These are phyloP conservation scores for Auricularia heimuer DNA, from an alignment of 768 basidiomycete species.

Conservation along the genomic window DNA sequence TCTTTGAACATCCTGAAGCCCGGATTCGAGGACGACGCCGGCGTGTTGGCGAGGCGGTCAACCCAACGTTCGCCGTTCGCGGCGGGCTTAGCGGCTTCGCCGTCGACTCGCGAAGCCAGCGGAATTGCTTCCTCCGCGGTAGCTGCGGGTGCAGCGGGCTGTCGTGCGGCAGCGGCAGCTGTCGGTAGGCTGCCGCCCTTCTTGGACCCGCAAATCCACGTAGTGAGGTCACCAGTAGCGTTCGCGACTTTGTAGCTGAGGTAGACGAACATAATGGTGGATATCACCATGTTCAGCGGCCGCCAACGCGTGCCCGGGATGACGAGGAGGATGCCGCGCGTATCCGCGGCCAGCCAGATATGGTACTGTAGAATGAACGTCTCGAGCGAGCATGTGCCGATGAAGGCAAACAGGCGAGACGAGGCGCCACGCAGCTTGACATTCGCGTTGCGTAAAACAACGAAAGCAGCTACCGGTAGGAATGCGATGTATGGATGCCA, in stretches of 20 bases:
- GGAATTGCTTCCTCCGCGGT: conserved; percentile 22
- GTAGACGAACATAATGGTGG: conserved; percentile 71
- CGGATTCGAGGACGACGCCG: conserved; percentile 18
- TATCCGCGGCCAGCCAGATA: conserved; percentile 77
- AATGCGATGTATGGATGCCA: conserved; percentile 80
- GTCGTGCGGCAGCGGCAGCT: not conserved
- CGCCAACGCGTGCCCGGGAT: conserved; percentile 67
- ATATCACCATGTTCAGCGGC: conserved; percentile 67
- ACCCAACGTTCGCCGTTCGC: conserved; percentile 38
- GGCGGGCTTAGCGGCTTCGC: conserved; percentile 30
- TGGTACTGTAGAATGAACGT: conserved; percentile 89
- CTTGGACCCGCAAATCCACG: conserved; percentile 33
- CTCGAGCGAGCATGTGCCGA: conserved; percentile 83
- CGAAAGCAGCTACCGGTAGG: conserved; percentile 71
- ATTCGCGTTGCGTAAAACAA: conserved; percentile 67
- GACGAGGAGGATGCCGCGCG: conserved; percentile 69
- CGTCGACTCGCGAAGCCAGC: conserved; percentile 1
- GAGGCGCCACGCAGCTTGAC: conserved; percentile 57
- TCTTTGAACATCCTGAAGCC: conserved; percentile 17
- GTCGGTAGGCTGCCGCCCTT: not conserved
- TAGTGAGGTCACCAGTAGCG: conserved; percentile 66
- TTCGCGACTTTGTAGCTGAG: conserved; percentile 65
- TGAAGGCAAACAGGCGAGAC: conserved; percentile 63
- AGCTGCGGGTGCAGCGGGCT: conserved; percentile 15
- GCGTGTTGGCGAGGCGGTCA: conserved; percentile 36